These are phyloP conservation scores for Kodamaea leandrae DNA, from an alignment of 805 yeast genomes.

Conservation along the genomic window DNA sequence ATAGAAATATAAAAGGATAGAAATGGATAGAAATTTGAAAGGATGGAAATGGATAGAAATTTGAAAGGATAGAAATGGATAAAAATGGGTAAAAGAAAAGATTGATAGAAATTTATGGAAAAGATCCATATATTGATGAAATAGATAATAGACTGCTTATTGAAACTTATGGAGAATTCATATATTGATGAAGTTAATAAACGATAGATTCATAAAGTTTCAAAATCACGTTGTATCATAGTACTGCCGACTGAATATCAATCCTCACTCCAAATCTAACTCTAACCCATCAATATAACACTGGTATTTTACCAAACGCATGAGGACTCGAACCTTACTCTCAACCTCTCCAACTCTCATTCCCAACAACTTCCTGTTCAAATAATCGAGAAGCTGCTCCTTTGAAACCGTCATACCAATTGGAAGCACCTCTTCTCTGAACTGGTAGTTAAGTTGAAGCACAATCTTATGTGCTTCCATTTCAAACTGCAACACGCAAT, in stretches of 20 bases:
- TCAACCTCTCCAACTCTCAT: slow-evolving; percentile 10
- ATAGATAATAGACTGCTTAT: neutral
- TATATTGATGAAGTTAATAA: neutral
- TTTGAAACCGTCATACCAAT: slow-evolving; percentile 1
- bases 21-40: neutral
- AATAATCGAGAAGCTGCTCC: slow-evolving; percentile 6
- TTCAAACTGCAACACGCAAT: slow-evolving; percentile 14
- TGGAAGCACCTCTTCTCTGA: neutral
- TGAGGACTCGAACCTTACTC: slow-evolving; percentile 10
- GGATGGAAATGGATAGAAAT: neutral
- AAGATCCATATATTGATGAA: neutral
- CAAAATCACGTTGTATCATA: too few relatives aligned
- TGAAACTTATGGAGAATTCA: neutral
- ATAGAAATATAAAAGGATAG: neutral
- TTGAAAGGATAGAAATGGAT: neutral
- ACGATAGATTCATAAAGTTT: neutral
- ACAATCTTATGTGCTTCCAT: neutral
- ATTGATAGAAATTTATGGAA: neutral
- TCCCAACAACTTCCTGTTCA: slow-evolving; percentile 6
- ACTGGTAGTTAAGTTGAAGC: slow-evolving; percentile 4
- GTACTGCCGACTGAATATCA: too few relatives aligned
- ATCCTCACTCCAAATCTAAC: slow-evolving; percentile 12
- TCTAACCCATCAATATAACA: slow-evolving; percentile 17
- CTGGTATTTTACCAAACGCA: slow-evolving; percentile 11
- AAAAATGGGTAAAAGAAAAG: neutral